A percentile compares a stretch with the other conserved stretches of the same genome.
Conservation (phyloP, 805 yeast species). For the Pichia phayaonensis region DNA sequence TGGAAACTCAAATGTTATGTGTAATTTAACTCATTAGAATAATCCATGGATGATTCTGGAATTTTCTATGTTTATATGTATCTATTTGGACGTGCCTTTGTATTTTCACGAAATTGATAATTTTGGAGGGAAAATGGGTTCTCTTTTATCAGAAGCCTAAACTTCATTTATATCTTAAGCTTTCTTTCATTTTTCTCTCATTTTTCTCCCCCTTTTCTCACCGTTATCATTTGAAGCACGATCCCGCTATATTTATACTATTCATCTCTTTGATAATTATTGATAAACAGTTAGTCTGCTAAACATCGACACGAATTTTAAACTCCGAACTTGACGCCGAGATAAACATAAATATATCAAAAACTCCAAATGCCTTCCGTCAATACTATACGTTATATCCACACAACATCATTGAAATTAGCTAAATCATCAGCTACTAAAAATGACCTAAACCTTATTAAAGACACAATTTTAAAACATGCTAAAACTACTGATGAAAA, state of each 20-base stretch:
- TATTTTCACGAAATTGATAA: not conserved
- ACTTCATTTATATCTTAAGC: too few species aligned
- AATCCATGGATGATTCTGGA: not conserved
- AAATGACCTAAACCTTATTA: not conserved
- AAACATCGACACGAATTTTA: not conserved
- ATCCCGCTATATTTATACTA: too few species aligned
- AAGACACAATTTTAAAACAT: not conserved
- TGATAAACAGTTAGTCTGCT: too few species aligned
- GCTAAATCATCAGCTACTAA: constrained; percentile 1
- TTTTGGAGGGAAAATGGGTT: not conserved
- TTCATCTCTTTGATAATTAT: too few species aligned
- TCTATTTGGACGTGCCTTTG: too few species aligned
- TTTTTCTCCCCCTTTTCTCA: too few species aligned
- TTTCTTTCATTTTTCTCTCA: too few species aligned
- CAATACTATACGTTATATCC: not conserved
- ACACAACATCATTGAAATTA: not conserved
- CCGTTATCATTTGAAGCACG: too few species aligned
- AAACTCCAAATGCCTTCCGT: not conserved
- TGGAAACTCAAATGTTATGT: constrained; percentile 25
- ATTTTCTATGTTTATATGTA: too few species aligned
- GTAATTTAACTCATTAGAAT: not conserved
- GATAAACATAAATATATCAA: not conserved
- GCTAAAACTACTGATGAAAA: constrained; percentile 9
- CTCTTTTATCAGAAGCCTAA: not conserved
- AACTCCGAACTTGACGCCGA: not conserved